Evolutionary conservation across 805 yeast genomes (phyloP).

Genomic region (Lachancea mirantina): DNA sequence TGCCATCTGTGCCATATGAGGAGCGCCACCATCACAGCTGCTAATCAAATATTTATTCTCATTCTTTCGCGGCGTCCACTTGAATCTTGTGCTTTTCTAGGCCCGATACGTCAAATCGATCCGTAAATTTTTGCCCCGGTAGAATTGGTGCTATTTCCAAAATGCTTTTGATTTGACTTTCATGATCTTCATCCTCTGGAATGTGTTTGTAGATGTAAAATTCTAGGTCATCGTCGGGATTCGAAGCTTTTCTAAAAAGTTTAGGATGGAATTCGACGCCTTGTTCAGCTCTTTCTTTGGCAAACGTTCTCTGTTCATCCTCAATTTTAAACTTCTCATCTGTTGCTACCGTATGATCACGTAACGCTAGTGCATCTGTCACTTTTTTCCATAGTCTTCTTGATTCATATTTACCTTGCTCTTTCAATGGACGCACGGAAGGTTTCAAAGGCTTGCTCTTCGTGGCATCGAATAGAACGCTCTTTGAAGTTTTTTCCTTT

Average conservation of each 20-base stretch:
- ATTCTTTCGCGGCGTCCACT: slow-evolving; percentile 7
- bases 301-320: slow-evolving; percentile 69
- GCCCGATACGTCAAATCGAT: slow-evolving; percentile 63
- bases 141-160: slow-evolving; percentile 67
- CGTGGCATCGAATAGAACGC: slow-evolving; percentile 54
- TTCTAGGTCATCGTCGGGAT: slow-evolving; percentile 46
- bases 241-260: slow-evolving; percentile 49
- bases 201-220: slow-evolving; percentile 60
- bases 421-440: slow-evolving; percentile 63
- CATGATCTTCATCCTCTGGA: slow-evolving; percentile 43
- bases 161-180: slow-evolving; percentile 47
- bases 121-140: slow-evolving; percentile 70
- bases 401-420: slow-evolving; percentile 78
- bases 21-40: no score
- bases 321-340: slow-evolving; percentile 83
- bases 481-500: slow-evolving; percentile 40
- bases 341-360: slow-evolving; percentile 81
- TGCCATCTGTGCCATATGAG: no score
- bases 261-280: slow-evolving; percentile 79
- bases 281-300: slow-evolving; percentile 67
- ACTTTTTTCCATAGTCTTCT: slow-evolving; percentile 79
- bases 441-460: slow-evolving; percentile 52
- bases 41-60: neutral
- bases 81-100: slow-evolving; percentile 40
- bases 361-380: slow-evolving; percentile 65